phyloP scores from a whole-genome alignment of 352 stramenopile genomes.

The Phytophthora boehmeriae region DNA sequence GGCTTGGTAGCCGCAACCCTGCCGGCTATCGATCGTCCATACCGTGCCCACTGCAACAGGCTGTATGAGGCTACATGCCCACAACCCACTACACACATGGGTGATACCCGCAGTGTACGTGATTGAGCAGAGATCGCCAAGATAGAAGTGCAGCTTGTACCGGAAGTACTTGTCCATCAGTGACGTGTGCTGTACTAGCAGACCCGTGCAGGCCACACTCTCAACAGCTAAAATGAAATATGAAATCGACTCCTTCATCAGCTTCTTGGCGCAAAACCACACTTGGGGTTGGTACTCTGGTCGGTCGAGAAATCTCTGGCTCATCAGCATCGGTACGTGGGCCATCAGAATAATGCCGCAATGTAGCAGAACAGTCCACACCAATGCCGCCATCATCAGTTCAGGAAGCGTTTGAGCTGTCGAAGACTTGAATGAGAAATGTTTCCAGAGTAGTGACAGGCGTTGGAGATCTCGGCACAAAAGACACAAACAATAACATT shows the following conservation, averaged over 20 bases:
- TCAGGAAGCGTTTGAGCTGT: constrained; percentile 14
- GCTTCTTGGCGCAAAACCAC: constrained; percentile 18
- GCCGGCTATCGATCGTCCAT: no score
- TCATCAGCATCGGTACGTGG: neutral
- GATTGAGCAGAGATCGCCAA: constrained; percentile 24
- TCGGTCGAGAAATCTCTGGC: neutral
- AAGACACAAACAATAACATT: constrained; percentile 19
- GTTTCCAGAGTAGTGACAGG: constrained; percentile 25
- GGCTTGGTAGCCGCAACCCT: no score
- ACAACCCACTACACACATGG: no score
- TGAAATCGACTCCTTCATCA: constrained; percentile 1
- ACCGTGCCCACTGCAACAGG: no score
- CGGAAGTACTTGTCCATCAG: constrained; percentile 15
- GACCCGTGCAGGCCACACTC: constrained; percentile 7
- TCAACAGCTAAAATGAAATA: constrained; percentile 6
- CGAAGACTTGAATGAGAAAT: constrained; percentile 26
- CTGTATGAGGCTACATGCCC: no score
- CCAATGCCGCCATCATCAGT: constrained; percentile 23
- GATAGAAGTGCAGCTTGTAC: constrained; percentile 38
- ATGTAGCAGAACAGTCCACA: constrained; percentile 5
- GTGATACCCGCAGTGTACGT: constrained; percentile 22
- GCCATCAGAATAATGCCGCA: neutral
- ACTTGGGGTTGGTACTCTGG: neutral
- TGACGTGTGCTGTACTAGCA: constrained; percentile 20
- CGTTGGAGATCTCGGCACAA: constrained; percentile 13